phyloP scores from a whole-genome alignment of 257 asterid species.

The Ilex aquifolium region DNA sequence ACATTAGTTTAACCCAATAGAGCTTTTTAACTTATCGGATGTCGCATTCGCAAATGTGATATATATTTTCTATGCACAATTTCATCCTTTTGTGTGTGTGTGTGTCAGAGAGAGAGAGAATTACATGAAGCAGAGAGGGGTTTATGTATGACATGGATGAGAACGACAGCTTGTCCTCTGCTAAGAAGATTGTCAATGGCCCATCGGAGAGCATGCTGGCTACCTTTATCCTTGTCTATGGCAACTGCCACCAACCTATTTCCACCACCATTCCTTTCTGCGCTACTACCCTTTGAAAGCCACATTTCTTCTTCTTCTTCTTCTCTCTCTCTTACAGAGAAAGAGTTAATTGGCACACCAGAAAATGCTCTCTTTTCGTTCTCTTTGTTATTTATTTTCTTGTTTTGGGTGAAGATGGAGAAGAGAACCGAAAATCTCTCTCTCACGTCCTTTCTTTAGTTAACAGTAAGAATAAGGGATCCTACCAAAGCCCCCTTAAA shows the following conservation, averaged over 20 bases:
- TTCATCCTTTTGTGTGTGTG: not conserved
- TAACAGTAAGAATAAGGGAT: too few relatives aligned
- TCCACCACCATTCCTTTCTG: conserved; percentile 27
- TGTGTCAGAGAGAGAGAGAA: not conserved
- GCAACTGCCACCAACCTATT: conserved; percentile 80
- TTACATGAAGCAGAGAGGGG: conserved; percentile 34
- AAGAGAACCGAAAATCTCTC: too few relatives aligned
- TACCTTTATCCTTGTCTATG: conserved; percentile 69
- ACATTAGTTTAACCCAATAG: too few relatives aligned
- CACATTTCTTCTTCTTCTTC: conserved; percentile 40
- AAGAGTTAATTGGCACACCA: too few relatives aligned
- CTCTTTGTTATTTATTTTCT: too few relatives aligned
- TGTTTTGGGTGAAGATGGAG: too few relatives aligned
- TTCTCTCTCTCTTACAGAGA: too few relatives aligned
- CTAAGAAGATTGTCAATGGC: conserved; percentile 51
- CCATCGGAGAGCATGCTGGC: conserved; percentile 85
- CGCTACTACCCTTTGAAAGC: conserved; percentile 23
- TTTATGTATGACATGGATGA: conserved; percentile 66
- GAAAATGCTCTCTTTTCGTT: too few relatives aligned
- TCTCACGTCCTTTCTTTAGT: too few relatives aligned
- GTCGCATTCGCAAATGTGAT: not conserved
- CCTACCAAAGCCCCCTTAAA: too few relatives aligned
- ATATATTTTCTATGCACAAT: too few relatives aligned
- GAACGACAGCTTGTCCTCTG: conserved; percentile 64
- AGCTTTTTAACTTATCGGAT: too few relatives aligned